Evolutionary conservation across 768 basidiomycete species (phyloP), one percentile per base, ranked within the genome.

Genomic region (Psilocybe azurescens): DNA sequence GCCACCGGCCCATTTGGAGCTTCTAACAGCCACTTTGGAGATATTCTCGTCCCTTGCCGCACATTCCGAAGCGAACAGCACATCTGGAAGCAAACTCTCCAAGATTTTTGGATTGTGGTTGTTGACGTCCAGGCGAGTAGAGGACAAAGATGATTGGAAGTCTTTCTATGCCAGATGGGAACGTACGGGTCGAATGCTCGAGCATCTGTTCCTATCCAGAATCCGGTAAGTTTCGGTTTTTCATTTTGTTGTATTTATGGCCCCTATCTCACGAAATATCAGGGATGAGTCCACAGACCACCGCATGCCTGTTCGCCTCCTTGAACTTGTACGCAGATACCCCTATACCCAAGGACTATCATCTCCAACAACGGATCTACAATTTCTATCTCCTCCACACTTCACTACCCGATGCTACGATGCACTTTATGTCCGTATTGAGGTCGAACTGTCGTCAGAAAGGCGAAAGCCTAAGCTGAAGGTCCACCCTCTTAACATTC

Each of bases 81-180:
- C 86, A 1, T 91, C 90, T 5, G 91, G 90, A 29, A 92, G 89
- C 78, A 93, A 89, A 69, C 79, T 93, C 7, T 85, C 88, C 32
- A 91, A 88, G 72, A 79, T 88, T 60, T 77, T 90, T 50, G 92
- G 92, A 11, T 70, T 91, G 52, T 94, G 92, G 92, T 74, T 93
- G 20, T 75, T 94, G 13, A 75, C 83, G 3, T 70, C 81, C 1
- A 78, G 79, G 41, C 77, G 83, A 29, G 75, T 79, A 3, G 79
- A 82, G 47, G 75, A 77, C 9, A 79, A 75, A 1, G 88, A 90
- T 53, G 84, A 87, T 57, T 91, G 87, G 88, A 59, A 72, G 11
- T 70, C 79, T 8, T 92, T 93, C 70, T 94, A 93, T 69, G 76
- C 78, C 3, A 81, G 88, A 32, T 94, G 93, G 93, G 90, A 94